Evolutionary conservation across 2,329 filamentous ascomycete species (phyloP).

Genomic region (Aspergillus clavatus): DNA sequence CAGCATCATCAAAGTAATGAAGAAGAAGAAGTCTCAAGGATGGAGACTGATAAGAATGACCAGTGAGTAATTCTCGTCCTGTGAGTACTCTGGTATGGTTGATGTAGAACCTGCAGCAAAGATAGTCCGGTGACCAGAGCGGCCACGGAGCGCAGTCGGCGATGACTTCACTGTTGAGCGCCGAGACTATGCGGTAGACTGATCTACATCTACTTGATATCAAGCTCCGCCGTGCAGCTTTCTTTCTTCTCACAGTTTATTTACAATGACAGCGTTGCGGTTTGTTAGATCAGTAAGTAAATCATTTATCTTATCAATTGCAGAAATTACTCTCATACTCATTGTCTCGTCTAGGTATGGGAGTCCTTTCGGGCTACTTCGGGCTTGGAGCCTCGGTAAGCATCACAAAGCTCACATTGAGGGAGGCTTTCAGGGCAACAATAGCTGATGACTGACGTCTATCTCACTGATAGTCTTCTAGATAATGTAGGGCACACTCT

Average conservation of each 20-base stretch:
- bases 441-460: conserved; percentile 7
- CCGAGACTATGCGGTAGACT: neutral
- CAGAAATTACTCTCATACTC: conserved; percentile 6
- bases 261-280: conserved; percentile 50
- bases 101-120: conserved; percentile 11
- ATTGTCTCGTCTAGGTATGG: conserved; percentile 58
- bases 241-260: too few relatives aligned
- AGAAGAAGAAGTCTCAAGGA: conserved; percentile 9
- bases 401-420: conserved; percentile 2
- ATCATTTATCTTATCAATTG: neutral
- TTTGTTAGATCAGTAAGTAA: conserved; percentile 61
- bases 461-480: conserved; percentile 24
- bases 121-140: conserved; percentile 25
- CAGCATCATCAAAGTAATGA: conserved; percentile 20
- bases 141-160: conserved; percentile 27
- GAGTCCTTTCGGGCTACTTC: conserved; percentile 82
- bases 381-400: conserved; percentile 80
- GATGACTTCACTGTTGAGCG: conserved; percentile 17
- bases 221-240: too few relatives aligned
- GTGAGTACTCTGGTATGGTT: too few relatives aligned
- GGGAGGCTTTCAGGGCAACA: neutral
- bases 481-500: conserved; percentile 41
- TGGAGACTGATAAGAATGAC: conserved; percentile 4
- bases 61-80: neutral
- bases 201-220: too few relatives aligned